Base-by-base conservation (phyloP, 495 filamentous ascomycete species). In the Penicillium dipodomyicola region DNA sequence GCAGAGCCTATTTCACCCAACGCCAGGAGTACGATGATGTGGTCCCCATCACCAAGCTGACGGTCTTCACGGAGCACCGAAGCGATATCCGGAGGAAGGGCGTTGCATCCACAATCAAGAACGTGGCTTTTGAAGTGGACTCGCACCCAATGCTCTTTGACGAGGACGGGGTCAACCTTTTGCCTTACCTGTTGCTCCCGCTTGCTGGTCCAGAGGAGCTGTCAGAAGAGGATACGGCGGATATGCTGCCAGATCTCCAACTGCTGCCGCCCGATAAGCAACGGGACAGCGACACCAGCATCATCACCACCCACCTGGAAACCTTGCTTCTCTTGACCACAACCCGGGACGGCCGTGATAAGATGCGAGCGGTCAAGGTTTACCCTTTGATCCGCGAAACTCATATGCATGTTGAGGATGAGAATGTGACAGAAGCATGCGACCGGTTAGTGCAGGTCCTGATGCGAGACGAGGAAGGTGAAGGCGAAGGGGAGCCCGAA, bases 81-180 rank as follows among this genome's bases (percentile, higher is more conserved):
- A 89, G 88, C 20, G 74, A 82, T 29, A 82, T 96, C 29, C 84
- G 93, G 53, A 78, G 93, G 55, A 91, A 88, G 61, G 94, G 94
- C 9, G 90, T 96, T 29, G 92, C 95, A n/a, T 89, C 84, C 27
- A 89, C 89, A 15, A 90, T 97, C 62, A 96, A 96, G 72, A 96
- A 95, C 65, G 85, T 86, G 33, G 82, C 87, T 54, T 87, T 87
- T 56, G 85, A 92, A 57, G 65, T 94, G 10, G 67, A 83, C 32
- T 82, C 86, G 0, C 92, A 96, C 62, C 73, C 82, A 0, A 74
- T 77, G 19, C 86, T 96, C 17, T 73, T 96, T 32, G 86, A 84
- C 45, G 83, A 87, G 45, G 82, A 87, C 43, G 89, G 87, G 22
- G 83, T 90, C 45, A 88, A 94, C 64, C 78, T 96, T 25, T 73